Base-by-base conservation (phyloP, 2,329 filamentous ascomycete species). In the Fusarium avenaceum region DNA sequence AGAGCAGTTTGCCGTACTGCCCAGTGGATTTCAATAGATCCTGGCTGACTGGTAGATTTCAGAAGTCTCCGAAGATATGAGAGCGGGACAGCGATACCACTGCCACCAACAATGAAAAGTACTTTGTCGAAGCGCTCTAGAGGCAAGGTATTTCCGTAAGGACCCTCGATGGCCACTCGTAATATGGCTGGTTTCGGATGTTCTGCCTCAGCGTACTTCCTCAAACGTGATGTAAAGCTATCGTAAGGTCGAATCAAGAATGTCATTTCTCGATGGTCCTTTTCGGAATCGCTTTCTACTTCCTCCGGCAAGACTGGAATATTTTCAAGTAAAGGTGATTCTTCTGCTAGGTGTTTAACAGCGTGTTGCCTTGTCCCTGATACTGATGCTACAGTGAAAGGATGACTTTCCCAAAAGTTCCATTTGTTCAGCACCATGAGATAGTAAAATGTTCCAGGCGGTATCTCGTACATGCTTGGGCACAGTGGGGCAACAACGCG, bases 381-480 rank as follows among this genome's bases (percentile, higher is more conserved):
- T 10, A 77, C 64, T 5, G 74, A 76, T 2, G 80, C 81, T 22
- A 84, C 77, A 0, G 83, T 85, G 58, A 85, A 85, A 0, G 84
- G 84, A 44, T 85, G 84, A 57, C 81, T 84, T 57, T 85, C 82
- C 83, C 83, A 85, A 51, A 74, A 42, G 72, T 59, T 53, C 76
- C 77, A 39, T 13, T 33, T 55, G 49, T 80, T 75, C 9, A 84
- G 76, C 7, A 82, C 74, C 57, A 80, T 79, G 6, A 85, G 60
- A 59, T 83, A 84, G 67, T 82, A 85, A 67, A 79, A 84, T 1
- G 80, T 83, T 0, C 83, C 83, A 0, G 82, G 67, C 60, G 17
- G 76, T 75, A 38, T 69, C 0, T 2, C 71, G 53, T 80, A 82
- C 26, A 26, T 26, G 30, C 74, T 77, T 3, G 73, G 72, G 6